Base-by-base conservation (phyloP, 768 basidiomycete species). In the Pleurotus djamor region DNA sequence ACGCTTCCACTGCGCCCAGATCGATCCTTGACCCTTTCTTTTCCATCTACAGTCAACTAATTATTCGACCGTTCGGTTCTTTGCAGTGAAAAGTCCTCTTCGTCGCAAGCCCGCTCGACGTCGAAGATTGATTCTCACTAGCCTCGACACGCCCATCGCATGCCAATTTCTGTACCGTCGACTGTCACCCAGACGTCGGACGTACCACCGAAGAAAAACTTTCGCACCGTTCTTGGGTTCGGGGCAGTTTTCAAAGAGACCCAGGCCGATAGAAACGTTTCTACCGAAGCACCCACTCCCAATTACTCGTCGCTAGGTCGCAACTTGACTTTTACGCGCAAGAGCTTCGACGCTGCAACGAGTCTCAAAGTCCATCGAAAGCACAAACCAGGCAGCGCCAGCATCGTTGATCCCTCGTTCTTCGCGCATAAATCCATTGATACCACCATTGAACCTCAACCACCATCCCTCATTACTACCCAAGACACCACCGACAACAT, bases 171-270 rank as follows among this genome's bases (percentile, higher is more conserved):
- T 47, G 63, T 64, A 37, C 62, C 38, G 55, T 58, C 63, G 44
- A 17, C 58, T 43, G 59, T 49, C 34, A 61, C 52, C 34, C 60
- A 65, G 59, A 61, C 65, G 60, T 45, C 45, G 59, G 17, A 56
- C 41, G 10, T 60, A 48, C 65, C 72, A 36, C 69, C 74, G 57
- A 79, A 74, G 75, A 77, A 76, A 71, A 78, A 75, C 66, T 75
- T 84, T 69, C 77, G 76, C 66, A 69, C 78, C 33, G 80, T 80
- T 47, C 74, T 84, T 54, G 81, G 81, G 52, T 73, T 83, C 43
- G 61, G 62, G 65, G 59, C 75, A 57, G 59, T 71, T 49, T 74
- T 74, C 52, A 76, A 74, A 68, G 65, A 68, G 59, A 63, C 67
- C 64, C 75, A 70, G 63, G 68, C 73, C 67, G 65, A 68, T 59